Base-by-base conservation (phyloP, 306 rosid genomes). In the Alnus glutinosa region DNA sequence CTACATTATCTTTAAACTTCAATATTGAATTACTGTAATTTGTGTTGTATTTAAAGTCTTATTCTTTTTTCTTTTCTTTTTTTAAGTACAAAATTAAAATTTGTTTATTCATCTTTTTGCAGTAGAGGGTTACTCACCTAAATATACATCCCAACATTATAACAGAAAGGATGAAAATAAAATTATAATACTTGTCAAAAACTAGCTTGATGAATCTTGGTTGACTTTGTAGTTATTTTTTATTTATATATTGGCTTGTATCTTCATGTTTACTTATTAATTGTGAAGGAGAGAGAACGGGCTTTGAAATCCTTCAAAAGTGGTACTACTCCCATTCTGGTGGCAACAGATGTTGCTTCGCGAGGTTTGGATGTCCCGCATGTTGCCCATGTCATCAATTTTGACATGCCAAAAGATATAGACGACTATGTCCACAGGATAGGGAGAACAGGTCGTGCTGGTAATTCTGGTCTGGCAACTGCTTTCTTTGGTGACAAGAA, bases 301-400 rank as follows among this genome's bases (percentile, higher is more conserved):
- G 97, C 98, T 50, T 85, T 93, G 78, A 89, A 89, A 81, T 89
- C 94, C 23, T 93, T 93, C 79, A 89, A 89, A 84, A 93, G 92
- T 78, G 97, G 97, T 16, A 87, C 86, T 51, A 89, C 94, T 48
- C 97, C 97, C 18, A 93, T 93, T 64, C 83, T 93, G 92, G 97
- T 93, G 54, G 97, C 96, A 66, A 93, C 97, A 58, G 97, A 93
- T 84, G 97, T 93, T 76, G 97, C 97, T 74, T 79, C 89, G 0
- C 82, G 87, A 14, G 87, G 89, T 47, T 72, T 83, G 55, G 89
- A 86, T 55, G 81, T 86, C 28, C 85, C 83, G 15, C 72, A 74
- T 58, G 85, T 86, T 32, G 72, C 85, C 6, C 89, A 86, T 71
- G 89, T 86, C 62, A 70, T 86, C 83, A 86, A 83, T 52, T 86